A percentile compares a stretch with the other conserved stretches of the same genome.
Conservation (phyloP, 1,139 yeast genomes). For the Sugiyamaella paludigena region DNA sequence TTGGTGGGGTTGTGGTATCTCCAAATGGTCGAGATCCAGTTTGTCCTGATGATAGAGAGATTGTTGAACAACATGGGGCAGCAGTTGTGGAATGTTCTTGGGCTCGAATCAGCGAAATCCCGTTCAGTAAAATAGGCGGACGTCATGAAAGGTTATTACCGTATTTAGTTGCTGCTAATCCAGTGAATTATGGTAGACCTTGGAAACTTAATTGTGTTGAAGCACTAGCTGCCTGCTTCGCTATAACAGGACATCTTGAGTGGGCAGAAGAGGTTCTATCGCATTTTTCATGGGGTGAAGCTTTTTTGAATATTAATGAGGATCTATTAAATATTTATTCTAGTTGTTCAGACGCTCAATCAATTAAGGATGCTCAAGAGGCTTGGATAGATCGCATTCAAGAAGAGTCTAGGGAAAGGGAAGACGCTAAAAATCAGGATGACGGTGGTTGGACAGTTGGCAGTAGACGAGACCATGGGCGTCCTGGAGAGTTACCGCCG, state of each 20-base stretch:
- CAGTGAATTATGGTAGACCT: constrained; percentile 95
- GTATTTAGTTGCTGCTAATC: constrained; percentile 91
- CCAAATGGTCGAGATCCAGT: constrained; percentile 92
- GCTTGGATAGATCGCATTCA: constrained; percentile 71
- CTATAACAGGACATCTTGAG: constrained; percentile 85
- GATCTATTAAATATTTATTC: constrained; percentile 75
- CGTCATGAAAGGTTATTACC: constrained; percentile 83
- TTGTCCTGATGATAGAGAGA: constrained; percentile 79
- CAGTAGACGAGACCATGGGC: constrained; percentile 55
- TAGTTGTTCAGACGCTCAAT: constrained; percentile 74
- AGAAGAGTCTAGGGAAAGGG: constrained; percentile 62
- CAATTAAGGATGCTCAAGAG: constrained; percentile 70
- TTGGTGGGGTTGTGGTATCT: constrained; percentile 83
- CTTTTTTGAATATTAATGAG: constrained; percentile 76
- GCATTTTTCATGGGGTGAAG: constrained; percentile 90
- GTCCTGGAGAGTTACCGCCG: constrained; percentile 35
- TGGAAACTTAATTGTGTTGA: constrained; percentile 97
- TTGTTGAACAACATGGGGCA: constrained; percentile 79
- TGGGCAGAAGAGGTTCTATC: constrained; percentile 79
- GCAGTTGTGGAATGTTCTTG: constrained; percentile 99
- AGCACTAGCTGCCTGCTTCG: constrained; percentile 95
- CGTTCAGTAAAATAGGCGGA: constrained; percentile 90
- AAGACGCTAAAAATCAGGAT: constrained; percentile 43
- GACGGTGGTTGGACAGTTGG: constrained; percentile 81
- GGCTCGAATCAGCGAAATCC: constrained; percentile 96